These are phyloP conservation scores for Colletotrichum sp. DNA, from an alignment of 2,329 filamentous ascomycete genomes.

Conservation along the genomic window DNA sequence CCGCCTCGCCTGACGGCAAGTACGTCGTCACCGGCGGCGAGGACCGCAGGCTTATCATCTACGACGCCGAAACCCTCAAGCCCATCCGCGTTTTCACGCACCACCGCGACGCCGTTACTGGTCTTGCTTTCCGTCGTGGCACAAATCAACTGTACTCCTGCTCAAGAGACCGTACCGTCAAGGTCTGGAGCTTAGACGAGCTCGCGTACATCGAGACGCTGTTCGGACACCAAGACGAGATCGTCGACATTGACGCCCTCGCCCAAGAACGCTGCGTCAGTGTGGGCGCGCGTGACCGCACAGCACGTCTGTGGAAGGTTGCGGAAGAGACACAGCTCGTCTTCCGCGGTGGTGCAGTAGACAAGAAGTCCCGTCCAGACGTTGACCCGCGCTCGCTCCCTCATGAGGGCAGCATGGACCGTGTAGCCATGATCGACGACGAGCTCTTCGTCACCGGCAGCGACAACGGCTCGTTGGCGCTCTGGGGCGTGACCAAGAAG, in stretches of 20 bases:
- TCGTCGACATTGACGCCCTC: constrained; percentile 83
- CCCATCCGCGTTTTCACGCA: constrained; percentile 87
- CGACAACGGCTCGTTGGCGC: constrained; percentile 84
- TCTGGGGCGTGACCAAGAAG: constrained; percentile 94
- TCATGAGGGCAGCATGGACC: constrained; percentile 87
- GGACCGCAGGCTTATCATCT: constrained; percentile 85
- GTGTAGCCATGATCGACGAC: constrained; percentile 87
- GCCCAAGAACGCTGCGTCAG: constrained; percentile 88
- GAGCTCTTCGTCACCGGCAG: constrained; percentile 91
- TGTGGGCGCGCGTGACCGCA: constrained; percentile 89
- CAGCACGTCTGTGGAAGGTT: constrained; percentile 94
- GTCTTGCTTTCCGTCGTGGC: constrained; percentile 82
- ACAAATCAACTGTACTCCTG: constrained; percentile 93
- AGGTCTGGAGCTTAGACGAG: constrained; percentile 92
- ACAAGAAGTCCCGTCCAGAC: constrained; percentile 50
- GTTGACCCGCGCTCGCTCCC: constrained; percentile 59
- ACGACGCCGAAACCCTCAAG: constrained; percentile 80
- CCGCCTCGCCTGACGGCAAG: constrained; percentile 86
- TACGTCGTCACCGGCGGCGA: constrained; percentile 90
- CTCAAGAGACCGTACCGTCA: constrained; percentile 90
- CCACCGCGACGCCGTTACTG: constrained; percentile 87
- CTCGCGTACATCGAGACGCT: constrained; percentile 94
- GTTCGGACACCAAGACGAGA: constrained; percentile 93
- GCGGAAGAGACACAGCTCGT: constrained; percentile 94
- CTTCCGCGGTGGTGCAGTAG: constrained; percentile 77